A percentile compares a stretch with the other conserved stretches of the same genome.
Conservation (phyloP, 805 yeast species). For the Cyberlindnera americana region DNA sequence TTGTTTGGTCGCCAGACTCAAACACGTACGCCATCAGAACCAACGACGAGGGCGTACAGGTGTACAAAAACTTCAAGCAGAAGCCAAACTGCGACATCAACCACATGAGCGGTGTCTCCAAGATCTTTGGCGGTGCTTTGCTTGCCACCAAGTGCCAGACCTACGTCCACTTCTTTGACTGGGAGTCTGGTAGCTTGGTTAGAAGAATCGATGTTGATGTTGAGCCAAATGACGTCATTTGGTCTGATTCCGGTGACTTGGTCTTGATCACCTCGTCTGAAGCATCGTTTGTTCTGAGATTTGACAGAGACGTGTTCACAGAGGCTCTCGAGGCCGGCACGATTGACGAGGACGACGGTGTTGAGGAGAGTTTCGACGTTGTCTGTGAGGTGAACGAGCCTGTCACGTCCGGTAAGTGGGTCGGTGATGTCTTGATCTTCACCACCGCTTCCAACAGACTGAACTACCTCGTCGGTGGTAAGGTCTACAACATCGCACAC, state of each 20-base stretch:
- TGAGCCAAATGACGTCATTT: constrained; percentile 72
- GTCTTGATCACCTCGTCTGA: constrained; percentile 71
- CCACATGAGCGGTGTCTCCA: constrained; percentile 69
- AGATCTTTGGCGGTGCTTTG: constrained; percentile 84
- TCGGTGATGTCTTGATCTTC: constrained; percentile 94
- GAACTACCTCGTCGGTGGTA: constrained; percentile 93
- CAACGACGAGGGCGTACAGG: too few species aligned
- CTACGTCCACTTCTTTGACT: constrained; percentile 84
- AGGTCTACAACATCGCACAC: constrained; percentile 87
- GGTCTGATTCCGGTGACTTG: constrained; percentile 94
- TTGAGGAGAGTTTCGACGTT: constrained; percentile 82
- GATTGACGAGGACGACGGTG: constrained; percentile 79
- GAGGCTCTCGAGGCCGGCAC: constrained; percentile 56
- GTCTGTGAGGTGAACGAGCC: constrained; percentile 77
- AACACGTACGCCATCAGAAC: constrained; percentile 82
- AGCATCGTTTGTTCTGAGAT: constrained; percentile 74
- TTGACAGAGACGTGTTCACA: constrained; percentile 61
- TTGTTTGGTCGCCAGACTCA: constrained; percentile 93
- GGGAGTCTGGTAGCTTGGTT: constrained; percentile 85
- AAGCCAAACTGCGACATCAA: constrained; percentile 59
- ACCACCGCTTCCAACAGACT: constrained; percentile 84
- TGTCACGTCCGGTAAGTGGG: constrained; percentile 88
- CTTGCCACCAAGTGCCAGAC: constrained; percentile 83
- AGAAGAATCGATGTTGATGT: constrained; percentile 91
- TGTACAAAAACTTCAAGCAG: constrained; percentile 84